phyloP scores from a whole-genome alignment of 2,329 filamentous ascomycete species.

The Colletotrichum cuscutae region DNA sequence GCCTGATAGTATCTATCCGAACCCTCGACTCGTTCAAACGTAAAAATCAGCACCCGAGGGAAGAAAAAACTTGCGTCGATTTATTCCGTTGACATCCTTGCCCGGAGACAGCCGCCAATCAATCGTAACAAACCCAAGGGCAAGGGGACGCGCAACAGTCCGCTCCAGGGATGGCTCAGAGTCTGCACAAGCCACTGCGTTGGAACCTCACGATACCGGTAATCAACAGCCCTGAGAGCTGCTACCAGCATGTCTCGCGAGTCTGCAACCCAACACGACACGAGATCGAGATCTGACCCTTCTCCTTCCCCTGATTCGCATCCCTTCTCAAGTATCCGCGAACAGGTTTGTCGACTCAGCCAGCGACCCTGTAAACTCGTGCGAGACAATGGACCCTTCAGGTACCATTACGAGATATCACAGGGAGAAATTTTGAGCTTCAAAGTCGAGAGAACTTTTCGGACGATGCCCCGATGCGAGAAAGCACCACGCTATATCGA shows the following conservation, averaged over 20 bases:
- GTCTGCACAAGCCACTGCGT: not conserved
- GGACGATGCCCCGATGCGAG: not conserved
- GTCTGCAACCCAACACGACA: not conserved
- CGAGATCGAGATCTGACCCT: conserved; percentile 5
- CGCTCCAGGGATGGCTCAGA: not conserved
- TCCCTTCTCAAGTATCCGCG: not conserved
- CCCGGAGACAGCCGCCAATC: not conserved
- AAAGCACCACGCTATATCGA: not conserved
- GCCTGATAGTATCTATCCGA: not conserved
- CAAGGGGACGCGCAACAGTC: not conserved
- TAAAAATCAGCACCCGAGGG: not conserved
- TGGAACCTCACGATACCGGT: not conserved
- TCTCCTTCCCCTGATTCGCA: not conserved
- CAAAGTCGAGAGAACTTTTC: not conserved
- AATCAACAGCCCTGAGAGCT: not conserved
- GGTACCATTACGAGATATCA: not conserved
- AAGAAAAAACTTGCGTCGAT: not conserved
- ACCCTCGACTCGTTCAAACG: not conserved
- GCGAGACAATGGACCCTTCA: not conserved
- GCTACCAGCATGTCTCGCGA: not conserved
- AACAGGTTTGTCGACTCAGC: not conserved
- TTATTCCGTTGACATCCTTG: not conserved
- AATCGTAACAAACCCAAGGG: not conserved
- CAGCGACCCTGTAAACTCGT: not conserved
- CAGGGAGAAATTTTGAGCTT: conserved; percentile 15